A percentile compares a stretch with the other conserved stretches of the same genome.
Conservation (phyloP, 179 eudicot genomes). For the Silene coronaria region DNA sequence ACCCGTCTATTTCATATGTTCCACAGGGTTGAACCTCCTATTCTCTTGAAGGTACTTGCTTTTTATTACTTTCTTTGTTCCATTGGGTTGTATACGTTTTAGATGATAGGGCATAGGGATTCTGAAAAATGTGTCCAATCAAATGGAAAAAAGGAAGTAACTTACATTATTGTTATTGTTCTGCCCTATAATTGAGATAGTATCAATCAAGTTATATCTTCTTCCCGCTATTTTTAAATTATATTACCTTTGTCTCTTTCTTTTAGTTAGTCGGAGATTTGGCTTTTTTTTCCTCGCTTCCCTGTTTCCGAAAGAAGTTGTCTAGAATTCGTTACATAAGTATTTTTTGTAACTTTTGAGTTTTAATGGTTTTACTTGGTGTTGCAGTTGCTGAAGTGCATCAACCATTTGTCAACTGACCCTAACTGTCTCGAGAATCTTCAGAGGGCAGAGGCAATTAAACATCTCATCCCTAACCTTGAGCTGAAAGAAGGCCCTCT, state of each 20-base stretch:
- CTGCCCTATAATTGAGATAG: not conserved
- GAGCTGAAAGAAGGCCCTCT: constrained; percentile 94
- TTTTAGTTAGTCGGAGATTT: not conserved
- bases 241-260: not conserved
- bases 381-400: constrained; percentile 77
- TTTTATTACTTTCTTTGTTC: not conserved
- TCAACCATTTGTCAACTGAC: constrained; percentile 85
- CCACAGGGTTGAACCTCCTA: constrained; percentile 82
- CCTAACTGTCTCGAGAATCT: constrained; percentile 98
- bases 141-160: no score
- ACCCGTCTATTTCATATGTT: constrained; percentile 96
- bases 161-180: not conserved
- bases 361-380: constrained; percentile 19
- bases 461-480: constrained; percentile 90
- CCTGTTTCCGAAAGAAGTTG: not conserved
- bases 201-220: not conserved
- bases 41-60: constrained; percentile 73
- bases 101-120: no score
- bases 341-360: constrained; percentile 2
- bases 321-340: no score
- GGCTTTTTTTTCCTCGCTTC: not conserved
- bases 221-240: not conserved
- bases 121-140: no score
- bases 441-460: constrained; percentile 96
- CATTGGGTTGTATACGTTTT: no score